These are phyloP conservation scores for Carex scoparia DNA, from an alignment of 176 grass and related monocot species.

Conservation along the genomic window DNA sequence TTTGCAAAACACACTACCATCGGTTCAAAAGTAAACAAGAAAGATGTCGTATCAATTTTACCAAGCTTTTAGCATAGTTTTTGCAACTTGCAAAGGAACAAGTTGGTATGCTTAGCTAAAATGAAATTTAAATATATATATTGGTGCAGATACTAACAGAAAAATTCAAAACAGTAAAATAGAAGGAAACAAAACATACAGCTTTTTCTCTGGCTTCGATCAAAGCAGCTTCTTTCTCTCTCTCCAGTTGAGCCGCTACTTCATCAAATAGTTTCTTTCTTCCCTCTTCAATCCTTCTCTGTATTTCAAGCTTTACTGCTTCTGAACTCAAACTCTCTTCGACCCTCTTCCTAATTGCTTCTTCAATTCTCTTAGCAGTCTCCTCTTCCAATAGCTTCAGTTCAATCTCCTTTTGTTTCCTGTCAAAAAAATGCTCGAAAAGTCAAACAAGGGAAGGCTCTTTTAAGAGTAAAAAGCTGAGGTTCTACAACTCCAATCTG, in stretches of 20 bases:
- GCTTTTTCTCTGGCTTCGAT: slow-evolving; percentile 64
- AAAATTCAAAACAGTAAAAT: neutral
- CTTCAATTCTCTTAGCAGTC: slow-evolving; percentile 89
- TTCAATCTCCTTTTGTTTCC: slow-evolving; percentile 96
- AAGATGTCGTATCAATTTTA: neutral
- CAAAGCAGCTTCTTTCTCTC: slow-evolving; percentile 78
- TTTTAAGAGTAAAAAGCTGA: slow-evolving; percentile 5
- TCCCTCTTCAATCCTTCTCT: slow-evolving; percentile 79
- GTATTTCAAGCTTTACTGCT: slow-evolving; percentile 92
- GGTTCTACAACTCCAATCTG: neutral
- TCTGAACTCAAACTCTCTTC: slow-evolving; percentile 84
- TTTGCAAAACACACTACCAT: too few relatives aligned
- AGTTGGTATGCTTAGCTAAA: neutral
- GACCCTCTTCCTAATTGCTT: slow-evolving; percentile 84
- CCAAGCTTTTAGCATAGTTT: neutral
- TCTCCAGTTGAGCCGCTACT: slow-evolving; percentile 68
- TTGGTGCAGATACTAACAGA: neutral
- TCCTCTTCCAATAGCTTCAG: slow-evolving; percentile 88
- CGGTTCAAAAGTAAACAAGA: neutral
- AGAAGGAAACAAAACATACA: slow-evolving; percentile 31
- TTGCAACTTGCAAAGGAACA: slow-evolving; percentile 2
- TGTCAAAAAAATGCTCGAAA: slow-evolving; percentile 29
- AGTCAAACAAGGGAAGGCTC: slow-evolving; percentile 42
- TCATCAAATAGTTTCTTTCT: slow-evolving; percentile 70
- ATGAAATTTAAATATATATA: neutral